Base-by-base conservation (phyloP, 768 basidiomycete species). In the Boletus reticuloceps region DNA sequence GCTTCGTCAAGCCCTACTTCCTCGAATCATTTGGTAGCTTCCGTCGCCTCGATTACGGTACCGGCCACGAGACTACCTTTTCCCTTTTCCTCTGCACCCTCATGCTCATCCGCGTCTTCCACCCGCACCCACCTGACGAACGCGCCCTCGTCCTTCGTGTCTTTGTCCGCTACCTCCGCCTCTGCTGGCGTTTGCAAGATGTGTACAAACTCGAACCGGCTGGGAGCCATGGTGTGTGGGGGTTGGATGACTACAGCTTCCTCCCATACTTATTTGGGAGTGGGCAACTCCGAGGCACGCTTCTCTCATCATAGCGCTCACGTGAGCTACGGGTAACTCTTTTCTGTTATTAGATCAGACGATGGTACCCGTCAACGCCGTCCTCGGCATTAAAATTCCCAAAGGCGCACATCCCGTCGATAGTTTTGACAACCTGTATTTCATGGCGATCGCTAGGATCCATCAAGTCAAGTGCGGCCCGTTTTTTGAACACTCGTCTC, bases 191-290 rank as follows among this genome's bases (percentile, higher is more conserved):
- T 53, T 77, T 98, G 16, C 94, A 98, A 68, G 90, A 94, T 58
- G 81, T 83, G 32, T 99, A 98, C 69, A 83, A 79, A 47, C 83
- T 99, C 11, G 96, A 98, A 71, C 94, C 95, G 6, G 97, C 97
- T 3, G 97, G 97, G 9, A 95, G 91, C 58, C 95, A 98, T 67
- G 97, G 97, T 5, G 96, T 98, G 1, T 99, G 96, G 97, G 97
- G 95, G 2, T 74, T 98, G 37, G 95, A 98, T 64, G 95, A 97
- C 68, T 96, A 88, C 51, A 81, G 79, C 49, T 95, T 96, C 72
- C 79, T 98, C 42, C 85, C 89, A 4, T 97, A 96, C 65, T 80
- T 94, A 11, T 94, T 94, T 67, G 95, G 94, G 11, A 92, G 92
- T 59, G 92, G 84, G 3, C 91, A 98, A 72, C 79, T 98, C 37